Percentiles rank a stretch among this genome's conserved stretches.
Conservation (phyloP, 2,329 filamentous ascomycete species). For the Myriosclerotinia curreyana region DNA sequence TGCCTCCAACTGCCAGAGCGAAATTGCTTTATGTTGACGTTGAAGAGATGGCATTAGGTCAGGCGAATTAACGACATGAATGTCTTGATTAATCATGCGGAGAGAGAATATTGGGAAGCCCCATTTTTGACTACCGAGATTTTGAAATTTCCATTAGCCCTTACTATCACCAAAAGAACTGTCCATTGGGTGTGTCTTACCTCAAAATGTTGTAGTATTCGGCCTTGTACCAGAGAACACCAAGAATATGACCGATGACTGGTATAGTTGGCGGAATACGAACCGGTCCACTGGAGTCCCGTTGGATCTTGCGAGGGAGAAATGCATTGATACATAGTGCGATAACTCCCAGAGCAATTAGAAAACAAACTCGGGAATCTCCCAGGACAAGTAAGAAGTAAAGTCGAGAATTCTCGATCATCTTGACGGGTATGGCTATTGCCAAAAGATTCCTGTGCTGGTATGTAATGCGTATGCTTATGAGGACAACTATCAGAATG, state of each 20-base stretch:
- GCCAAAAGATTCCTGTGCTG: not conserved
- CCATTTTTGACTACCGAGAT: constrained; percentile 5
- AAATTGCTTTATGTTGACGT: constrained; percentile 4
- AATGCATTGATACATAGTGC: not conserved
- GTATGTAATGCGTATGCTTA: not conserved
- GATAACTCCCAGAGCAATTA: not conserved
- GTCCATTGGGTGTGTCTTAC: not conserved
- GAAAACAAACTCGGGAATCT: not conserved
- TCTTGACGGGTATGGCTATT: not conserved
- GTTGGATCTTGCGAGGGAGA: not conserved
- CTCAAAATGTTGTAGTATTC: constrained; percentile 5
- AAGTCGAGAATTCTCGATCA: not conserved
- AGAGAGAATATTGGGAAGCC: constrained; percentile 12
- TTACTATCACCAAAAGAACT: too few relatives aligned
- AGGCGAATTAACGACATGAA: not conserved
- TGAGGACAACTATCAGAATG: not conserved
- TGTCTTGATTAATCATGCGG: not conserved
- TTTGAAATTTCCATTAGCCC: not conserved
- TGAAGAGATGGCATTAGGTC: constrained; percentile 12
- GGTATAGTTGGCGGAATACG: constrained; percentile 3
- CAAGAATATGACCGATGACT: constrained; percentile 4
- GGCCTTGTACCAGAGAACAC: constrained; percentile 3
- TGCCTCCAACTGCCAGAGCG: constrained; percentile 16
- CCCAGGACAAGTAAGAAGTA: not conserved
- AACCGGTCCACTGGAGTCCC: not conserved